phyloP scores from a whole-genome alignment of 2,329 filamentous ascomycete species.

The Dothistroma septosporum region DNA sequence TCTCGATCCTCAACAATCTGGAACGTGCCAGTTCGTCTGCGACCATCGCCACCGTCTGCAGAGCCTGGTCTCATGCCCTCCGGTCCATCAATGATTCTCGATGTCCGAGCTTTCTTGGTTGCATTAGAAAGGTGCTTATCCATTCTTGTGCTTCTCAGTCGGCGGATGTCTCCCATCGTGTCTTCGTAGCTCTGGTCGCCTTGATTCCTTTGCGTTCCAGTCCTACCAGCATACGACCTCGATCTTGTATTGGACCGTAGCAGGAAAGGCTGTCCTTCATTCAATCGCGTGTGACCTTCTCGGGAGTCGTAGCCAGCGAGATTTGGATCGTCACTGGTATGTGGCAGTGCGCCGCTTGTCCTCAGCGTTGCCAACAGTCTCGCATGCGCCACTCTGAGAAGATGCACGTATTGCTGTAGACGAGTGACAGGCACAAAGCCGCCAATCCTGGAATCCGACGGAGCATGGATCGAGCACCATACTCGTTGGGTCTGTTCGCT shows the following conservation, averaged over 20 bases:
- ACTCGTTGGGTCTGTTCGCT: conserved; percentile 64
- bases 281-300: conserved; percentile 55
- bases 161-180: conserved; percentile 89
- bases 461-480: conserved; percentile 55
- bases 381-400: conserved; percentile 86
- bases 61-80: conserved; percentile 71
- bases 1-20: conserved; percentile 79
- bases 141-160: conserved; percentile 85
- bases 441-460: conserved; percentile 52
- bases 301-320: conserved; percentile 62
- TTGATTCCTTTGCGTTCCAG: conserved; percentile 51
- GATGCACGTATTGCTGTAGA: conserved; percentile 88
- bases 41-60: conserved; percentile 51
- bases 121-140: conserved; percentile 93
- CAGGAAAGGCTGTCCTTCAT: conserved; percentile 49
- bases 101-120: conserved; percentile 83
- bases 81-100: conserved; percentile 85
- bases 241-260: conserved; percentile 65
- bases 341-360: conserved; percentile 74
- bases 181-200: conserved; percentile 78
- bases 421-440: conserved; percentile 75
- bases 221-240: conserved; percentile 65
- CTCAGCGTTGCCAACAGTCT: conserved; percentile 82
- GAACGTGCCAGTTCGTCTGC: conserved; percentile 50
- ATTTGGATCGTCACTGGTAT: conserved; percentile 66